A percentile compares a stretch with the other conserved stretches of the same genome.
phyloP scores from a whole-genome alignment of 2,329 filamentous ascomycete species.

The Phaeosphaeria sp. region DNA sequence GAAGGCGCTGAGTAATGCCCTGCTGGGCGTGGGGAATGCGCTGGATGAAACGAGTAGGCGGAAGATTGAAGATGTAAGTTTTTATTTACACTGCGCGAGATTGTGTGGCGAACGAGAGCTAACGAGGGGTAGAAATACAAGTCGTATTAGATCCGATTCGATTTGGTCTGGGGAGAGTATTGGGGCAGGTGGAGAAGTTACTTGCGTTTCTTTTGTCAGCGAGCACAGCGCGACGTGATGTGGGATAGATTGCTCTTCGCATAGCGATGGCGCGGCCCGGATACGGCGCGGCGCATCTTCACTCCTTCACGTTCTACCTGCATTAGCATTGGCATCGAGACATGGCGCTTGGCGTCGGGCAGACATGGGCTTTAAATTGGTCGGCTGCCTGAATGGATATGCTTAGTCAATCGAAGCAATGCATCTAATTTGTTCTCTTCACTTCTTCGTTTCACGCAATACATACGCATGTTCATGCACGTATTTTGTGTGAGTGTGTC shows the following conservation, averaged over 20 bases:
- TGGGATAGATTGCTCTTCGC: not conserved
- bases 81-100: not conserved
- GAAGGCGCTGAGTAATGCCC: conserved; percentile 84
- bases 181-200: not conserved
- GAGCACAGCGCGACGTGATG: not conserved
- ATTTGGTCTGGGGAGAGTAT: not conserved
- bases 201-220: not conserved
- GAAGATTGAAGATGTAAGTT: conserved; percentile 86
- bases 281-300: not conserved
- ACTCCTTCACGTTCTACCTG: not conserved
- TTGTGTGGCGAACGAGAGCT: conserved; percentile 3
- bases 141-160: conserved; percentile 22
- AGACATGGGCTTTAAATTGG: no score
- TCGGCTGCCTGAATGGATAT: no score
- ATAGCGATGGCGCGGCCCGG: not conserved
- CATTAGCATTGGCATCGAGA: not conserved
- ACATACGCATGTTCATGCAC: not conserved
- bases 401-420: not conserved
- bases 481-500: not conserved
- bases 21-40: conserved; percentile 91
- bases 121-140: conserved; percentile 40
- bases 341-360: no score
- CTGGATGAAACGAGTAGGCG: conserved; percentile 83
- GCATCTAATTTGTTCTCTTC: not conserved
- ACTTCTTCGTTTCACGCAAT: not conserved